Conservation (phyloP, 2,329 filamentous ascomycete species). For the Pezicula carpinea region DNA sequence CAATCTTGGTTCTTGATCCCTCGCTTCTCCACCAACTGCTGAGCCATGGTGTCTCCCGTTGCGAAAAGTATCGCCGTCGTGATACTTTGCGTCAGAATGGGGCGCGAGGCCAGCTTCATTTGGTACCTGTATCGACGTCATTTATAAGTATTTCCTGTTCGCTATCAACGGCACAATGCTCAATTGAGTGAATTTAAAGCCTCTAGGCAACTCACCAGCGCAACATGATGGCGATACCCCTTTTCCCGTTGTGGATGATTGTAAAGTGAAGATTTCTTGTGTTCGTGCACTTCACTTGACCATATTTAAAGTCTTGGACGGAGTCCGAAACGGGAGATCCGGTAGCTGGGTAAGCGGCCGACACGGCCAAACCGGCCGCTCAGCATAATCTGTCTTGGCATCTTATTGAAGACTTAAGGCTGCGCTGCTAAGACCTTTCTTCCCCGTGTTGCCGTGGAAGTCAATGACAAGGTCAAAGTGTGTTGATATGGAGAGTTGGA, state of each 20-base stretch:
- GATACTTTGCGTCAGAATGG: conserved; percentile 83
- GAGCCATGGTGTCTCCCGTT: conserved; percentile 84
- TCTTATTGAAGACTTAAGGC: too few species aligned
- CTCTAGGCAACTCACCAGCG: conserved; percentile 20
- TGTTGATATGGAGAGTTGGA: neutral
- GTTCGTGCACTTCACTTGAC: neutral
- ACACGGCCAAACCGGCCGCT: too few species aligned
- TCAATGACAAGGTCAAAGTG: neutral
- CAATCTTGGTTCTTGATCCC: conserved; percentile 73
- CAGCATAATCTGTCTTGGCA: too few species aligned
- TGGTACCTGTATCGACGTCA: conserved; percentile 65
- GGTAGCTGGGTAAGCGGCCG: too few species aligned
- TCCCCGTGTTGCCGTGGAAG: too few species aligned
- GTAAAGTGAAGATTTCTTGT: neutral
- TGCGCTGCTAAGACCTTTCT: too few species aligned
- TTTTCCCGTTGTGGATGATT: neutral
- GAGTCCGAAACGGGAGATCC: too few species aligned
- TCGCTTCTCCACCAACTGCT: conserved; percentile 82
- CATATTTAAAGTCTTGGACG: too few species aligned
- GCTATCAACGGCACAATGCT: neutral
- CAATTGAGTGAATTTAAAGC: neutral
- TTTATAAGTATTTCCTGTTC: neutral
- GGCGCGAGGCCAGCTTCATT: conserved; percentile 70
- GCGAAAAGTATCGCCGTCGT: conserved; percentile 91
- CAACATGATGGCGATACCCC: conserved; percentile 21